phyloP scores from a whole-genome alignment of 2,329 filamentous ascomycete genomes.

The Neonectria neomacrospora region DNA sequence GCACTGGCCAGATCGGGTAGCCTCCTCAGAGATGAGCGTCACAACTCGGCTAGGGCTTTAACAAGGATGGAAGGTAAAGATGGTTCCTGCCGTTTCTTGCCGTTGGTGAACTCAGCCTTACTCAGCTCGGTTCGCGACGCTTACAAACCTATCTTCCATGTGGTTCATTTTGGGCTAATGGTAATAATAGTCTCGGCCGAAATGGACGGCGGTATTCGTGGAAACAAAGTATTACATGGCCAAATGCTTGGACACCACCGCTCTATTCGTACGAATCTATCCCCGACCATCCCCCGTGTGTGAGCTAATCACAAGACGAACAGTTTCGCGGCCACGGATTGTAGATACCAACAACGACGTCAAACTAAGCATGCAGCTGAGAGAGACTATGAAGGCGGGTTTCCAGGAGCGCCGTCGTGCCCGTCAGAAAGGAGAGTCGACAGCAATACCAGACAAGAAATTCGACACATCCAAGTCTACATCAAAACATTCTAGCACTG shows the following conservation, averaged over 20 bases:
- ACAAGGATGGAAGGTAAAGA: not conserved
- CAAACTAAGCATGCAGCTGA: conserved; percentile 47
- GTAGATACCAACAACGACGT: conserved; percentile 43
- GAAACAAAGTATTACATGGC: not conserved
- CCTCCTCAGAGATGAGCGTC: conserved; percentile 40
- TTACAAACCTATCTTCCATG: not conserved
- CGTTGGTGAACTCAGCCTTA: not conserved
- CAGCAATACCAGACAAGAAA: not conserved
- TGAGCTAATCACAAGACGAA: not conserved
- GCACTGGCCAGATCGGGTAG: conserved; percentile 56
- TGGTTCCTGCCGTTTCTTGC: not conserved
- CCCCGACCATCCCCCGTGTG: too few relatives aligned
- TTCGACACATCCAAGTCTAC: conserved; percentile 13
- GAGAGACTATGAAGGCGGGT: conserved; percentile 5
- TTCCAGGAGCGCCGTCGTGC: not conserved
- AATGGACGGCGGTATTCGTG: not conserved
- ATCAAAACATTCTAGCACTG: conserved; percentile 12
- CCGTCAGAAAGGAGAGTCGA: not conserved
- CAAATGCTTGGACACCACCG: conserved; percentile 23
- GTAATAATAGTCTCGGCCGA: conserved; percentile 2
- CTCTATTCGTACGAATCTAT: conserved; percentile 30
- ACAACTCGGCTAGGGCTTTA: not conserved
- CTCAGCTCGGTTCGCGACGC: not conserved
- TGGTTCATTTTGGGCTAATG: conserved; percentile 7
- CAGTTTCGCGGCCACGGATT: conserved; percentile 37